Evolutionary conservation across 208 protist species (phyloP).

Genomic region (Angomonas desouzai): DNA sequence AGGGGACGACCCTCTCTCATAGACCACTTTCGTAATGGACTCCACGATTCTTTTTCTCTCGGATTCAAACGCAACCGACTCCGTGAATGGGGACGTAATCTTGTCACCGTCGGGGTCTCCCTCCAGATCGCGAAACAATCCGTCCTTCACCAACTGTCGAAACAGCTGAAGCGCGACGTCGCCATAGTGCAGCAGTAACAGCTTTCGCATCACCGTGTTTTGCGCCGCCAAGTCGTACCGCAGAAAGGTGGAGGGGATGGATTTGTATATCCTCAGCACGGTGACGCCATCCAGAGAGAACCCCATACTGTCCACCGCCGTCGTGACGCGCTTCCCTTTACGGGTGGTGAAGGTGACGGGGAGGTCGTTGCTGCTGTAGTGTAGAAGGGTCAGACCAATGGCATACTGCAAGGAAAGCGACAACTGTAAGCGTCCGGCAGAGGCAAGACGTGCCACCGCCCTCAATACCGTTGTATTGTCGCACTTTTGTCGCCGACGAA

Average conservation of each 20-base stretch:
- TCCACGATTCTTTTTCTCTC: constrained; percentile 1
- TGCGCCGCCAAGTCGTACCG: background rate
- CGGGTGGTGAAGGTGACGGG: background rate
- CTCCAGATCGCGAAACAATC: background rate
- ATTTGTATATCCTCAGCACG: background rate
- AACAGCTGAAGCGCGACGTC: constrained; percentile 3
- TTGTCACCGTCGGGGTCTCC: background rate
- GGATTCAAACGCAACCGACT: background rate
- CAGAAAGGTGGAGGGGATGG: background rate
- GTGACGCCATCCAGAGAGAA: background rate
- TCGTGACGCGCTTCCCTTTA: background rate
- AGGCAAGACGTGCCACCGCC: constrained; percentile 12
- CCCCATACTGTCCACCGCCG: background rate
- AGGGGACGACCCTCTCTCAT: background rate
- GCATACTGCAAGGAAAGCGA: constrained; percentile 19
- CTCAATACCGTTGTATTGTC: constrained; percentile 19
- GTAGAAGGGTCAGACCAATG: constrained; percentile 27
- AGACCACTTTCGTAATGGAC: constrained; percentile 5
- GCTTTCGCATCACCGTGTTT: background rate
- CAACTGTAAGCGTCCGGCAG: constrained; percentile 23
- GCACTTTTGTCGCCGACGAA: background rate
- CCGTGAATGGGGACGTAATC: background rate
- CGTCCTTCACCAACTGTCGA: background rate
- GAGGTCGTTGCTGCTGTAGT: constrained; percentile 1
- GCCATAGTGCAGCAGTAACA: background rate